These are phyloP conservation scores for Populus simonii DNA, from an alignment of 345 rosid species.

Conservation along the genomic window DNA sequence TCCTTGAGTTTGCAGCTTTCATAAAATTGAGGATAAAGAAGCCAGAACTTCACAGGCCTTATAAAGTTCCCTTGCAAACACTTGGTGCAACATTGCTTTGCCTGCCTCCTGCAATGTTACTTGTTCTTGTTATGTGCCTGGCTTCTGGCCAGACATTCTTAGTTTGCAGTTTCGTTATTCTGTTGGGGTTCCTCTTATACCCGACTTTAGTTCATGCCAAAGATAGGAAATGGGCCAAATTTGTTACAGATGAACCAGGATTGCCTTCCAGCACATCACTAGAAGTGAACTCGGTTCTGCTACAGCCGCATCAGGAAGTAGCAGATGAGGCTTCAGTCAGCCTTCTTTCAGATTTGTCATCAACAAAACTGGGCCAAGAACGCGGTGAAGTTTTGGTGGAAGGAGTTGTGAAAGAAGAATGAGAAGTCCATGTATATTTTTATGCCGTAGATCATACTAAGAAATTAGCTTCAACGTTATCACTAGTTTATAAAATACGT, in stretches of 20 bases:
- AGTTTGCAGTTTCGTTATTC: slow-evolving; percentile 52
- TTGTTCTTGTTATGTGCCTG: slow-evolving; percentile 79
- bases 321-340: slow-evolving; percentile 52
- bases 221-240: slow-evolving; percentile 49
- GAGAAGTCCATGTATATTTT: neutral
- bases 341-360: slow-evolving; percentile 40
- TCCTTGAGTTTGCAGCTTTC: slow-evolving; percentile 92
- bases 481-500: neutral
- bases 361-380: slow-evolving; percentile 7
- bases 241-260: slow-evolving; percentile 28
- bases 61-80: slow-evolving; percentile 67
- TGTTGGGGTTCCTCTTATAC: slow-evolving; percentile 57
- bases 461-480: neutral
- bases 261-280: neutral
- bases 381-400: slow-evolving; percentile 16
- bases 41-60: slow-evolving; percentile 81
- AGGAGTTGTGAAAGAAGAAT: slow-evolving; percentile 32
- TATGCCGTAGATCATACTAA: neutral
- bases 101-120: slow-evolving; percentile 71
- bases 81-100: slow-evolving; percentile 67
- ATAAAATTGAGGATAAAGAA: slow-evolving; percentile 67
- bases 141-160: slow-evolving; percentile 67
- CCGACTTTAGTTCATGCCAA: slow-evolving; percentile 50
- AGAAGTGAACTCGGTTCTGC: slow-evolving; percentile 12
- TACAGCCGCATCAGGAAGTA: slow-evolving; percentile 30